These are phyloP conservation scores for Discostella pseudostelligera DNA, from an alignment of 108 stramenopile genomes.

Conservation along the genomic window DNA sequence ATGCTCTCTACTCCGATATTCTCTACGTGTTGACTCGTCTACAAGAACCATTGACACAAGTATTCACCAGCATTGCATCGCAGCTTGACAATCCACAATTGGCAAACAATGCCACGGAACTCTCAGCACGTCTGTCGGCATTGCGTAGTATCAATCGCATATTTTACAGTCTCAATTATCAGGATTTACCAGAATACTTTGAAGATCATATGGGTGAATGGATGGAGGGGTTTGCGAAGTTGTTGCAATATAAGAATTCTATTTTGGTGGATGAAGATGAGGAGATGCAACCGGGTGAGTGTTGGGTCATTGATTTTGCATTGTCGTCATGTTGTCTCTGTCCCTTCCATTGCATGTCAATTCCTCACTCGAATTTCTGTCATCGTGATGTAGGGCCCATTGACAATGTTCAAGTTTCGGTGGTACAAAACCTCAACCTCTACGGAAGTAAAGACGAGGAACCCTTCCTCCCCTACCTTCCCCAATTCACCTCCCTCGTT, in stretches of 20 bases:
- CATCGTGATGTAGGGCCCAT: constrained; percentile 51
- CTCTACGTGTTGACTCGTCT: constrained; percentile 79
- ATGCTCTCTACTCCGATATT: constrained; percentile 82
- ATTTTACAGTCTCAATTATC: constrained; percentile 95
- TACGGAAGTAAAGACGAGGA: constrained; percentile 98
- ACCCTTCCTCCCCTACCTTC: constrained; percentile 81
- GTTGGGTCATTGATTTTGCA: background rate
- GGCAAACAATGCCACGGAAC: constrained; percentile 41
- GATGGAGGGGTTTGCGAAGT: constrained; percentile 90
- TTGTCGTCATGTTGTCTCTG: too few relatives aligned
- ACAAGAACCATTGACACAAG: constrained; percentile 75
- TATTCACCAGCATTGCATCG: constrained; percentile 62
- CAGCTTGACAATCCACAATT: constrained; percentile 47
- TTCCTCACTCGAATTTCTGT: background rate
- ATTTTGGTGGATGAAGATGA: constrained; percentile 79
- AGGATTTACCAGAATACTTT: constrained; percentile 97
- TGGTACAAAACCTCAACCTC: constrained; percentile 90
- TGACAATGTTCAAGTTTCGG: constrained; percentile 86
- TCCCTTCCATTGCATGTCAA: background rate
- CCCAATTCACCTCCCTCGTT: constrained; percentile 79
- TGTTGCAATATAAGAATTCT: constrained; percentile 85
- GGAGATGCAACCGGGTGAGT: constrained; percentile 69
- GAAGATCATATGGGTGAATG: constrained; percentile 95
- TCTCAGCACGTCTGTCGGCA: constrained; percentile 64
- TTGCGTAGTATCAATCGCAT: constrained; percentile 88